These are phyloP conservation scores for Anisodus tanguticus DNA, from an alignment of 257 asterid genomes.

Conservation along the genomic window DNA sequence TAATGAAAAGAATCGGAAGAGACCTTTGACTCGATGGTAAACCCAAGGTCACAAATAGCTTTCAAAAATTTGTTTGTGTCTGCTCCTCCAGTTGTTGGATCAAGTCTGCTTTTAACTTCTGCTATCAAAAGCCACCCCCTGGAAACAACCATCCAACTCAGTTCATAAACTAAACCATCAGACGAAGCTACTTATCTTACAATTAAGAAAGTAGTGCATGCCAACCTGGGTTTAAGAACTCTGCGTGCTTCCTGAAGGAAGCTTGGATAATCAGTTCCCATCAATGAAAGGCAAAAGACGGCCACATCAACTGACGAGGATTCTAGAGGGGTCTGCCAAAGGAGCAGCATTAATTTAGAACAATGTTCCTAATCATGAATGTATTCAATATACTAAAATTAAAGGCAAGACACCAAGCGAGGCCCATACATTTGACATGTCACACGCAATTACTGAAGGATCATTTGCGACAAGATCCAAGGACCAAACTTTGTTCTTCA, in stretches of 20 bases:
- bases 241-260: slow-evolving; percentile 80
- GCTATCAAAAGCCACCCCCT: slow-evolving; percentile 99
- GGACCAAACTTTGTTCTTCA: slow-evolving; percentile 85
- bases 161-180: slow-evolving; percentile 26
- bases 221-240: slow-evolving; percentile 73
- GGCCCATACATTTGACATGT: slow-evolving; percentile 81
- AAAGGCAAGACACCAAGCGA: slow-evolving; percentile 4
- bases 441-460: slow-evolving; percentile 88
- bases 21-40: slow-evolving; percentile 68
- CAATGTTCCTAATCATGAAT: not conserved
- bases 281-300: slow-evolving; percentile 92
- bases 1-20: not conserved
- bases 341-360: slow-evolving; percentile 28
- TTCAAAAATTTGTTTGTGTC: slow-evolving; percentile 65
- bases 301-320: slow-evolving; percentile 78
- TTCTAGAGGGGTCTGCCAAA: slow-evolving; percentile 77
- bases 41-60: slow-evolving; percentile 83
- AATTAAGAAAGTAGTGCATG: slow-evolving; percentile 27
- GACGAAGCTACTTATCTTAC: slow-evolving; percentile 20
- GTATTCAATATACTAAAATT: not conserved
- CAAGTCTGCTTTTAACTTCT: slow-evolving; percentile 94
- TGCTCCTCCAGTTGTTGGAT: slow-evolving; percentile 88
- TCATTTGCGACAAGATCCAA: slow-evolving; percentile 83
- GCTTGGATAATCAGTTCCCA: slow-evolving; percentile 90
- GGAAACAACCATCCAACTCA: slow-evolving; percentile 32